phyloP scores from a whole-genome alignment of 352 stramenopile species.

The Phytophthora pistaciae region DNA sequence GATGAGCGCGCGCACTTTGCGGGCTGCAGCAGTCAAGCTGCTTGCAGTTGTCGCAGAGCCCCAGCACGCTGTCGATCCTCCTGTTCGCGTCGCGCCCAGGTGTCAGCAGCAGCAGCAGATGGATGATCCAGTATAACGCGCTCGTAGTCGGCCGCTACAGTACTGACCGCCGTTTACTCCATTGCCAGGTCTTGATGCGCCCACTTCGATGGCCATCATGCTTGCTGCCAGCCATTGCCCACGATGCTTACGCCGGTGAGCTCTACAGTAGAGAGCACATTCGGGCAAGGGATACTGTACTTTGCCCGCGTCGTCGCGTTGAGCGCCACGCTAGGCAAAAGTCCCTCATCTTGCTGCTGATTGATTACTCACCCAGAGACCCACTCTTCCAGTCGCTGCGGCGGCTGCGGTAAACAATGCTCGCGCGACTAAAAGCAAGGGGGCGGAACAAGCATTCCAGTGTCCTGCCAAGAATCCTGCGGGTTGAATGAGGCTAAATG shows the following conservation, averaged over 20 bases:
- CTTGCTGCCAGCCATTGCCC: constrained; percentile 23
- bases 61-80: constrained; percentile 11
- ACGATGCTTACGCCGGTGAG: constrained; percentile 11
- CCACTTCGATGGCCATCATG: constrained; percentile 13
- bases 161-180: constrained; percentile 22
- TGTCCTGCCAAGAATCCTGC: too few relatives aligned
- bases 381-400: constrained; percentile 10
- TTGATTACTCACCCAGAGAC: constrained; percentile 13
- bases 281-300: neutral
- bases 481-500: neutral
- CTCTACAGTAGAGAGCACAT: constrained; percentile 15
- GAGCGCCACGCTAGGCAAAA: constrained; percentile 4
- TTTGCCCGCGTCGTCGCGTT: constrained; percentile 10
- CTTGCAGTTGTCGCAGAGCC: constrained; percentile 21
- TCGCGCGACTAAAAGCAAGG: constrained; percentile 4
- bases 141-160: too few relatives aligned
- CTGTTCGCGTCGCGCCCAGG: constrained; percentile 19
- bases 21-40: neutral
- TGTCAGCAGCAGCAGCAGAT: constrained; percentile 29
- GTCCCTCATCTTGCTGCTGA: constrained; percentile 1
- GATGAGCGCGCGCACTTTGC: neutral
- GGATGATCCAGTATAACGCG: neutral
- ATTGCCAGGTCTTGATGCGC: constrained; percentile 9
- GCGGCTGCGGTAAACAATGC: constrained; percentile 15
- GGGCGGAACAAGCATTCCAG: neutral